These are phyloP conservation scores for Dysphania ambrosioides DNA, from an alignment of 148 eudicot species.

Conservation along the genomic window DNA sequence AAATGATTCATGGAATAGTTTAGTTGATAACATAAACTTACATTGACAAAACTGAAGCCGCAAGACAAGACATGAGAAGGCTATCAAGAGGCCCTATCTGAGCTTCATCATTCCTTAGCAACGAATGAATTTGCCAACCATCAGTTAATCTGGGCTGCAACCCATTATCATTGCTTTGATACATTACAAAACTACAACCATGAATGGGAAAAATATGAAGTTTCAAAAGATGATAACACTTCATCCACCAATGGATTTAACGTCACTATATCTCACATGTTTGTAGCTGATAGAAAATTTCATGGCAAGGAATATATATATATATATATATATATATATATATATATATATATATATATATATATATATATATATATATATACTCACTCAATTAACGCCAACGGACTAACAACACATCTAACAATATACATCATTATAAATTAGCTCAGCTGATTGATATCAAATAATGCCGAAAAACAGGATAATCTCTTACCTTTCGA, in stretches of 20 bases:
- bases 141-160: background rate
- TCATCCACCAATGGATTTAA: background rate
- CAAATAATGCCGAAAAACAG: background rate
- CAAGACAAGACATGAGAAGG: too few relatives aligned
- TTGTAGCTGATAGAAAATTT: too few relatives aligned
- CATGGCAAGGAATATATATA: slow-evolving; percentile 2
- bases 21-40: too few relatives aligned
- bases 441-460: slow-evolving; percentile 10
- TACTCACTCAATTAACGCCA: background rate
- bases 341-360: too few relatives aligned
- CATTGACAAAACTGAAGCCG: too few relatives aligned
- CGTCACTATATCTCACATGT: background rate
- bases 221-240: background rate
- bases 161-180: background rate
- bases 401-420: slow-evolving; percentile 2
- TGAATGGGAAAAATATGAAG: background rate
- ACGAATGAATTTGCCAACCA: background rate
- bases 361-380: too few relatives aligned
- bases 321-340: too few relatives aligned
- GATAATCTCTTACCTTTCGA: background rate
- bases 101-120: too few relatives aligned
- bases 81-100: too few relatives aligned
- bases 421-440: slow-evolving; percentile 15
- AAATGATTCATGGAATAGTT: too few relatives aligned
- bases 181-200: background rate